Evolutionary conservation across 106 monocot species (phyloP), one percentile per base, ranked within the genome.

Genomic region (Apostasia shenzhenica): DNA sequence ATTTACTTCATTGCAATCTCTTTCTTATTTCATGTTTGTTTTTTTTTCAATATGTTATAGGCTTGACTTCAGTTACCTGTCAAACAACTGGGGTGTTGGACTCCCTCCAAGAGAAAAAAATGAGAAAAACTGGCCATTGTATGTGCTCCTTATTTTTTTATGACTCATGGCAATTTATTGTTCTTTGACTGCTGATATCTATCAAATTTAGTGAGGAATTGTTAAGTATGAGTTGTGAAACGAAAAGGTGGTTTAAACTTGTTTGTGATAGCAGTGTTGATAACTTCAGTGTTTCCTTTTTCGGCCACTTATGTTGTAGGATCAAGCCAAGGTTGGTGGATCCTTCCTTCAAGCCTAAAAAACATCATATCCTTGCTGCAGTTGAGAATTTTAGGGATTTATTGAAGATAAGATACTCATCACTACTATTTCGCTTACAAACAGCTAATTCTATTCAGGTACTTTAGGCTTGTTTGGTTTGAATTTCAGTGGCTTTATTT

Each of bases 61-160:
- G 84, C 70, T 94, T 68, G 93, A 94, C 74, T 94, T 89, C 75
- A 86, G 73, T 66, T 94, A 87, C 66, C 75, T 89, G 73, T 73
- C 89, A 54, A 94, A 94, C 73, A 94, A 94, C 69, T 94, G 93
- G 93, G 93, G 89, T 55, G 84, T 94, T 42, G 93, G 93, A 8
- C 84, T 94, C 70, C 93, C 93, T 66, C 93, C 89, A 13, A 89
- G 73, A 72, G 89, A 79, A 75, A 94, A 94, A 78, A 94, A 94
- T 75, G 93, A 89, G 59, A 84, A 72, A 6, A 89, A 73, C 72
- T 94, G 93, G 93, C 93, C 77, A 42, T 53, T 89, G 89, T 94
- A 87, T 80, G 79, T 55, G 55, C 9, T 51, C 9, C 6, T 9
- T 51, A 9, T 51, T 9, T 5, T 51, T 51, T 4, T 3, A 55